Evolutionary conservation across 2,329 filamentous ascomycete genomes (phyloP), one percentile per base, ranked within the genome.

Genomic region (Trichoderma citrinoviride): DNA sequence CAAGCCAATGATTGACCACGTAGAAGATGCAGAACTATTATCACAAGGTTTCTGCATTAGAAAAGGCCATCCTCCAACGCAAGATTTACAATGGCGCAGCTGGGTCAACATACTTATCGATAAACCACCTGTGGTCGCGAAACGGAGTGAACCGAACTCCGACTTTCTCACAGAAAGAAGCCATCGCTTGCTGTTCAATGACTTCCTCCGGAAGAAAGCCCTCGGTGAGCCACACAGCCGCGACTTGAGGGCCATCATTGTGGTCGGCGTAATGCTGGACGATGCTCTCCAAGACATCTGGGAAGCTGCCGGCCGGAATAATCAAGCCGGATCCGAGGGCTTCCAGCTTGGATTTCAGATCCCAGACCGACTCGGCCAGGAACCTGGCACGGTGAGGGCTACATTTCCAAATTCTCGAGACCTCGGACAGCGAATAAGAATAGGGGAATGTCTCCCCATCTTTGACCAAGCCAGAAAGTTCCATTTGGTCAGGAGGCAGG

Each of bases 91-190:
- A 70, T 94, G 90, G 0, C 77, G 75, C 33, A 3, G 12, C 14
- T 33, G 37, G 60, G 15, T 7, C 15, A 25, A 84, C 89, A 77
- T 79, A 93, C 91, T 93, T 90, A 71, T 93, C 88, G 57, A 93
- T 81, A 66, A 88, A 88, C 70, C 91, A 93, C 73, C 93, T 94
- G 75, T 93, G 90, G 70, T 94, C 90, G 0, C 77, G 75, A 85
- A 87, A 93, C 1, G 87, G 65, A 72, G 85, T 84, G 73, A 92
- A 91, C 1, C 86, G 81, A 4, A 87, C 79, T 0, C 79, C 80
- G 3, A 81, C 76, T 14, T 81, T 73, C 23, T 82, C 76, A 63
- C 89, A 87, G 0, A 85, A 72, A 0, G 77, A 73, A 29, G 81
- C 79, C 1, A 91, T 79, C 0, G 78, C 78, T 23, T 79, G 75